Evolutionary conservation across 2,329 filamentous ascomycete species (phyloP).

Genomic region (Aspergillus aculeatus): DNA sequence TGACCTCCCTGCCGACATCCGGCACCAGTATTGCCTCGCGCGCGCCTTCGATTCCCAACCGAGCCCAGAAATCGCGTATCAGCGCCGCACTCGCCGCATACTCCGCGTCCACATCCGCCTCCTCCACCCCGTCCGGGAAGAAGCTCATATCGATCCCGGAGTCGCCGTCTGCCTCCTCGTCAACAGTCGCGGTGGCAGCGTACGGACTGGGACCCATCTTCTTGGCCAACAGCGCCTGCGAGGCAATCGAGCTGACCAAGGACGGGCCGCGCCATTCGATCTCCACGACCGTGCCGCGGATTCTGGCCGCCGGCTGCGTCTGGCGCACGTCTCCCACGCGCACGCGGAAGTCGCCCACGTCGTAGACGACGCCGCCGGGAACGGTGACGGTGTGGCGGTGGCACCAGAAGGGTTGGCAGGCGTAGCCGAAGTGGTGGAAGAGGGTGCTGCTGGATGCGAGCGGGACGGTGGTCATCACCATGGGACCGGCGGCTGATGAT

Average conservation of each 20-base stretch:
- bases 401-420: conserved; percentile 45
- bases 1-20: conserved; percentile 40
- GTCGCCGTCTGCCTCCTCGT: conserved; percentile 16
- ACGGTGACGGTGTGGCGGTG: conserved; percentile 41
- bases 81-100: conserved; percentile 34
- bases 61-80: conserved; percentile 44
- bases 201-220: not conserved
- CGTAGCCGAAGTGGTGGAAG: conserved; percentile 42
- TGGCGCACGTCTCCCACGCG: conserved; percentile 45
- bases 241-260: conserved; percentile 26
- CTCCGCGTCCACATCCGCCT: conserved; percentile 40
- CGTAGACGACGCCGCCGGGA: conserved; percentile 39
- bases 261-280: conserved; percentile 44
- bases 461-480: conserved; percentile 43
- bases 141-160: conserved; percentile 26
- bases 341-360: conserved; percentile 45
- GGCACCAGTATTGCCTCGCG: conserved; percentile 44
- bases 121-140: conserved; percentile 30
- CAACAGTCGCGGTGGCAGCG: not conserved
- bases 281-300: conserved; percentile 46
- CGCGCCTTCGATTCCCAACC: conserved; percentile 37
- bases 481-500: conserved; percentile 13
- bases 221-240: conserved; percentile 10
- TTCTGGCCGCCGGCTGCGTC: conserved; percentile 35
- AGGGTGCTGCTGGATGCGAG: conserved; percentile 34